phyloP scores from a whole-genome alignment of 805 yeast genomes.

The Millerago galiae region DNA sequence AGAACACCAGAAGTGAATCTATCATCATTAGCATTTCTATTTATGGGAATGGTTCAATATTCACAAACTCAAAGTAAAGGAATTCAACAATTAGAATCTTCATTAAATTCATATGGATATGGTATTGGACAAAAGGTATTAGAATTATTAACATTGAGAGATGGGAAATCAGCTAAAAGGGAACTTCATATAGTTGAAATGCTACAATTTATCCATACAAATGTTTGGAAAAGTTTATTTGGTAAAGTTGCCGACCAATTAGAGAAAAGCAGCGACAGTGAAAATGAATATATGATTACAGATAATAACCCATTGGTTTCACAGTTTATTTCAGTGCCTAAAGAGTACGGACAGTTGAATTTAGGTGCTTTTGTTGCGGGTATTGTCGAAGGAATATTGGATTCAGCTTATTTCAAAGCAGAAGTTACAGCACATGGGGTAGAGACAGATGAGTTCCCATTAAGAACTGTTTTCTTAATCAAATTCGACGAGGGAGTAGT shows the following conservation, averaged over 20 bases:
- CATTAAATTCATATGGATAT: slow-evolving; percentile 70
- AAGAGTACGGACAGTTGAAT: slow-evolving; percentile 69
- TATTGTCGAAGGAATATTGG: slow-evolving; percentile 74
- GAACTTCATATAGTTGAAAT: slow-evolving; percentile 62
- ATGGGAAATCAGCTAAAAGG: slow-evolving; percentile 60
- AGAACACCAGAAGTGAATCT: slow-evolving; percentile 61
- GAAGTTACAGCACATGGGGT: slow-evolving; percentile 79
- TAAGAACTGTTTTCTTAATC: slow-evolving; percentile 68
- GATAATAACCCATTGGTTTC: slow-evolving; percentile 69
- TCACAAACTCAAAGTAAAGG: slow-evolving; percentile 57
- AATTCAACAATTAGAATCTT: slow-evolving; percentile 55
- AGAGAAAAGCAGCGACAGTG: slow-evolving; percentile 64
- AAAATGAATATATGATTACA: slow-evolving; percentile 52
- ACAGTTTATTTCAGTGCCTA: slow-evolving; percentile 71
- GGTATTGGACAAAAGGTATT: slow-evolving; percentile 66
- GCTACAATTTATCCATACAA: slow-evolving; percentile 64
- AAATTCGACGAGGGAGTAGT: slow-evolving; percentile 58
- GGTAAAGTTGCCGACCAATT: slow-evolving; percentile 69
- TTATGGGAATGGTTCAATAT: slow-evolving; percentile 64
- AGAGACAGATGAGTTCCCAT: slow-evolving; percentile 50
- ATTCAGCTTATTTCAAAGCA: slow-evolving; percentile 65
- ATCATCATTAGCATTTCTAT: slow-evolving; percentile 61
- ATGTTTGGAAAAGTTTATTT: slow-evolving; percentile 68
- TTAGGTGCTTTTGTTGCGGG: slow-evolving; percentile 86
- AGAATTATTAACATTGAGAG: slow-evolving; percentile 64